These are phyloP conservation scores for Salvia splendens DNA, from an alignment of 257 asterid genomes.

Conservation along the genomic window DNA sequence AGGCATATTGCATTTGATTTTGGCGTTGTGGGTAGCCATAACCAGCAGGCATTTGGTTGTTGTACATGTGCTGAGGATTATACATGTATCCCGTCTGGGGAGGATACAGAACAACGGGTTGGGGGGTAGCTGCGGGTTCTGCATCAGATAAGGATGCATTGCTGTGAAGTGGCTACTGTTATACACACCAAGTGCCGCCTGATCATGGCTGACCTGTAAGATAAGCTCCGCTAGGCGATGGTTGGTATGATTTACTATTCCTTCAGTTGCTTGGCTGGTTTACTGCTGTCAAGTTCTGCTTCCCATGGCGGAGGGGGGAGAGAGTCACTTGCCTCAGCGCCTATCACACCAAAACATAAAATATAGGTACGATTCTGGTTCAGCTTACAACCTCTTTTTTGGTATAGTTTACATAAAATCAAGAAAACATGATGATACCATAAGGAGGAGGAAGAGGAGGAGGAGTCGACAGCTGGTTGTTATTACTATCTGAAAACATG, in stretches of 20 bases:
- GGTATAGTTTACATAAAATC: not conserved
- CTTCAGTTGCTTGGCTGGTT: conserved; percentile 51
- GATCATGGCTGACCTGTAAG: conserved; percentile 54
- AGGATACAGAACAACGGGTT: conserved; percentile 56
- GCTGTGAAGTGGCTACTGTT: conserved; percentile 41
- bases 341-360: conserved; percentile 35
- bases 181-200: conserved; percentile 45
- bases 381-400: conserved; percentile 6
- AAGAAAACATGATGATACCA: conserved; percentile 27
- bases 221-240: conserved; percentile 44
- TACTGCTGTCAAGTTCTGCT: conserved; percentile 52
- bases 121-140: conserved; percentile 12
- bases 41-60: conserved; percentile 58
- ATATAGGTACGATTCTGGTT: conserved; percentile 14
- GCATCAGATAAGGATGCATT: conserved; percentile 42
- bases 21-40: conserved; percentile 46
- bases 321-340: conserved; percentile 49
- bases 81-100: conserved; percentile 83
- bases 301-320: conserved; percentile 99
- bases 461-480: conserved; percentile 43
- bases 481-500: conserved; percentile 63
- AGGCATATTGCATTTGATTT: conserved; percentile 65
- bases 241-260: conserved; percentile 38
- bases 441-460: conserved; percentile 49
- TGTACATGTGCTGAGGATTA: conserved; percentile 76